Percentiles rank a stretch among this genome's conserved stretches.
Conservation (phyloP, 1,139 yeast genomes). For the Magnusiomyces fungicola region DNA sequence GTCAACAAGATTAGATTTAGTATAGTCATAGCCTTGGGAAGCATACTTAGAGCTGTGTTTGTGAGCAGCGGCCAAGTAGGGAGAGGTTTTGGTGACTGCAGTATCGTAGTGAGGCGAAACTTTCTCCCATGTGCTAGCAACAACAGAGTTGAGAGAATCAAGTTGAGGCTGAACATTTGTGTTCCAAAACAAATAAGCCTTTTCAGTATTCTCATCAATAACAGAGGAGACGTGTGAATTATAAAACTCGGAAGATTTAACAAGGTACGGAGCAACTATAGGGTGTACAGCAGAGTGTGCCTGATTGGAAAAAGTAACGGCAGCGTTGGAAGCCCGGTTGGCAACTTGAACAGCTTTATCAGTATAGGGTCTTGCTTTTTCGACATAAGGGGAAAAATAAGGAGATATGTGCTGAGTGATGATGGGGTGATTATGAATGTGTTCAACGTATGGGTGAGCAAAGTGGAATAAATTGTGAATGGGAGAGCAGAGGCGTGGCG, state of each 20-base stretch:
- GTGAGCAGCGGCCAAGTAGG: background rate
- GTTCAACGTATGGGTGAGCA: constrained; percentile 17
- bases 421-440: constrained; percentile 1
- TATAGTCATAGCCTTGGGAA: background rate
- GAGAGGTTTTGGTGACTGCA: background rate
- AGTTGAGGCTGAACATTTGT: background rate
- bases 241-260: background rate
- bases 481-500: constrained; percentile 23
- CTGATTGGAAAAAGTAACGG: background rate
- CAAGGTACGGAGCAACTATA: background rate
- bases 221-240: background rate
- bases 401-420: background rate
- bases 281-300: background rate
- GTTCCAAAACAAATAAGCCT: background rate
- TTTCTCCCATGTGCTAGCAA: background rate
- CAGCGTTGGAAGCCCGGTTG: background rate
- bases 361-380: constrained; percentile 19
- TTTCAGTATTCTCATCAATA: background rate
- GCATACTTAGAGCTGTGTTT: background rate
- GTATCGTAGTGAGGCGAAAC: background rate
- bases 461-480: constrained; percentile 15
- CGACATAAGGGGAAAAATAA: constrained; percentile 21
- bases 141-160: background rate
- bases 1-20: background rate
- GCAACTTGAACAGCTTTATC: constrained; percentile 12